Evolutionary conservation across 2,329 filamentous ascomycete species (phyloP), one percentile per base, ranked within the genome.

Genomic region (Colletotrichum tanaceti): DNA sequence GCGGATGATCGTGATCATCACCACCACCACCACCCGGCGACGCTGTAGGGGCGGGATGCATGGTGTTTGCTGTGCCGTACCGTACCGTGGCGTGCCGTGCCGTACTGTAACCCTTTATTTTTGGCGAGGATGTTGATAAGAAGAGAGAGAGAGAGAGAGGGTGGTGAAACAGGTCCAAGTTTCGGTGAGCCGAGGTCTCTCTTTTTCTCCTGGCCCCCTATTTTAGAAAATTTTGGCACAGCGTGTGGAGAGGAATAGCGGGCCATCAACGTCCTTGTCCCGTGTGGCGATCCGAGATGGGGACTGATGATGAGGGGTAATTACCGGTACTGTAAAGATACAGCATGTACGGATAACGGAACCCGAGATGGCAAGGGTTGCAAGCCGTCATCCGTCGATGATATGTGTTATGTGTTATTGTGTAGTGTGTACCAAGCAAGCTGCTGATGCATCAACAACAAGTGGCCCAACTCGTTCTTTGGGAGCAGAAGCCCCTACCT

Each of bases 221-320:
- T 49, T 46, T 46, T 22, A 32, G 28, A 58, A 58, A 58, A 58
- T 18, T 58, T 58, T 46, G 57, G 28, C n/a, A n/a, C n/a, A 58
- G 43, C 24, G 28, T 58, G 55, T 58, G 57, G 57, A 39, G 57
- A 49, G 57, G 7, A 58, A 58, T 58, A 58, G 57, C 57, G 57
- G 57, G 57, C 57, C 57, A 9, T n/a, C 57, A 35, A 39, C n/a
- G 32, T 22, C 28, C 57, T 58, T 58, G 20, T 24, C n/a, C 43
- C 43, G 43, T 24, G 57, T 58, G 57, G 57, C 44, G 57, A 58
- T 58, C 13, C 43, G n/a, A 24, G n/a, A 47, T 38, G 55, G 44
- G 57, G 38, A n/a, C n/a, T 28, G 43, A 39, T 49, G 41, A 58
- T 58, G 43, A 58, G 32, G 53, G 32, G 43, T n/a, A n/a, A n/a